Base-by-base conservation (phyloP, 169 alveolate species). In the Neospora caninum region DNA sequence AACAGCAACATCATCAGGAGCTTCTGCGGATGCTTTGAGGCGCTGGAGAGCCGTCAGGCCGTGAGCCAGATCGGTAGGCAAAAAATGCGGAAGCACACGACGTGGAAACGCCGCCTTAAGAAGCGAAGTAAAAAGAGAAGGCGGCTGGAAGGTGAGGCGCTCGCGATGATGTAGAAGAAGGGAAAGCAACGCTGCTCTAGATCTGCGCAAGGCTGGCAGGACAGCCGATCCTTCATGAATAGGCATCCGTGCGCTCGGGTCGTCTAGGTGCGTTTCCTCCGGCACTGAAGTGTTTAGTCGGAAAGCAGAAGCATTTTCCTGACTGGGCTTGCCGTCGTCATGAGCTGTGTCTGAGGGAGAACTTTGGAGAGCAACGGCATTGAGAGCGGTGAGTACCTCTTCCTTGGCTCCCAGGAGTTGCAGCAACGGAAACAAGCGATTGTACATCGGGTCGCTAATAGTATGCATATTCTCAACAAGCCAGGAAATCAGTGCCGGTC, bases 121-220 rank as follows among this genome's bases (percentile, higher is more conserved):
- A 73, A 73, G 84, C 39, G 84, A 73, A 13, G 25, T 20, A 2
- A 34, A 20, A 27, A 73, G 39, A 10, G 84, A 73, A 31, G 84
- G 84, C 39, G 84, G 84, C 49, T 73, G 84, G n/a, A 73, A 73
- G 38, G 84, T 36, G 18, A 73, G 39, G 42, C 84, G 84, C 39
- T 73, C 49, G 16, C 84, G 84, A 4, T n/a, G 84, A n/a, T 73
- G 84, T 43, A 73, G 84, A 31, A 73, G 39, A 34, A 73, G 42
- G 42, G 84, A 31, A 2, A 73, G 84, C 43, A 36, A n/a, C 43
- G 84, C 84, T 36, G 84, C 84, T 13, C 84, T 41, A 16, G 84
- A 73, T 36, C 42, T 73, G 39, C 84, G 84, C 20, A 73, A 6
- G 42, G 42, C 49, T 10, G 42, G 45, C 84, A 22, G 4, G 73